These are phyloP conservation scores for Penicillium atrosanguineum DNA, from an alignment of 495 filamentous ascomycete genomes.

Conservation along the genomic window DNA sequence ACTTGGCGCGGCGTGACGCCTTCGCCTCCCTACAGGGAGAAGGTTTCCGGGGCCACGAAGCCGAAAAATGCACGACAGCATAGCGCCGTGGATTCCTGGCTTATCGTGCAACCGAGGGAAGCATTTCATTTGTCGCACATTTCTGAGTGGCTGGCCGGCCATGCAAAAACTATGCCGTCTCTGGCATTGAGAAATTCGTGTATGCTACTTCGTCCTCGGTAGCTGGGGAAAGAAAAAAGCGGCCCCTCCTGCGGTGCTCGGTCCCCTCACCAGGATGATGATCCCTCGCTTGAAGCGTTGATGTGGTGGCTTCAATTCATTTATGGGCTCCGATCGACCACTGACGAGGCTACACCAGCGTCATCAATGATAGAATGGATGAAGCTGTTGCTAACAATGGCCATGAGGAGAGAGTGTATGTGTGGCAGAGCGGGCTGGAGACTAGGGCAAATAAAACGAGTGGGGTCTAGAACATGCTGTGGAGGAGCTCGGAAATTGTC, in stretches of 20 bases:
- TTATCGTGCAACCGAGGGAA: conserved; percentile 11
- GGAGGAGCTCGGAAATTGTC: not conserved
- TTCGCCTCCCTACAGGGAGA: conserved; percentile 9
- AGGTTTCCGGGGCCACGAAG: conserved; percentile 6
- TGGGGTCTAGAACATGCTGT: conserved; percentile 1
- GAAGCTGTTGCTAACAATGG: not conserved
- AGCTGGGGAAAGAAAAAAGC: not conserved
- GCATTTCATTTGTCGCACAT: not conserved
- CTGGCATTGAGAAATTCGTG: not conserved
- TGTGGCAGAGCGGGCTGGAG: not conserved
- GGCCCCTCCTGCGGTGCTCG: not conserved
- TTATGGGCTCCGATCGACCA: conserved; percentile 4
- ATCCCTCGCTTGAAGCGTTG: conserved; percentile 4
- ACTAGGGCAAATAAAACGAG: not conserved
- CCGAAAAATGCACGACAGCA: conserved; percentile 21
- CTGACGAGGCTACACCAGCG: not conserved
- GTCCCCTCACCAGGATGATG: not conserved
- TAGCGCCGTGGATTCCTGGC: conserved; percentile 14
- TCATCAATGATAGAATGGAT: not conserved
- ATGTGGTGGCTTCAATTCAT: conserved; percentile 4
- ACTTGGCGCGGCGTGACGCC: not conserved
- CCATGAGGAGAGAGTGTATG: not conserved
- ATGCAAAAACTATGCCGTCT: not conserved
- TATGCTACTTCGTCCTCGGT: conserved; percentile 3
- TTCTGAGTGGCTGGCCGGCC: conserved; percentile 8